These are phyloP conservation scores for Eimeria zaria DNA, from an alignment of 169 alveolate species.

Conservation along the genomic window DNA sequence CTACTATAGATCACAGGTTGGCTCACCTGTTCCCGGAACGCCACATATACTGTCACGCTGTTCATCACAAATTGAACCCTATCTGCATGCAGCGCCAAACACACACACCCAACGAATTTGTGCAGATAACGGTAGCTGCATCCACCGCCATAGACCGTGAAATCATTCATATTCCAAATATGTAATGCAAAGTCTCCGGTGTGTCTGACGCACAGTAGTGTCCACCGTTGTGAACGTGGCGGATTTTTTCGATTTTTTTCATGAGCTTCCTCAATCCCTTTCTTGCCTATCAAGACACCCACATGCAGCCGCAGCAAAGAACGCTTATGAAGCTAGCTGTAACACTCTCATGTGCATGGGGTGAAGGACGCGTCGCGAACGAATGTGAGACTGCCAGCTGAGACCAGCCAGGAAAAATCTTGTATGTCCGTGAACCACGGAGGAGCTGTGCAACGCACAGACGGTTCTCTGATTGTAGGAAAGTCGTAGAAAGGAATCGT, in stretches of 20 bases:
- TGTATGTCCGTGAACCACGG: background rate
- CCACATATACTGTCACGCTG: background rate
- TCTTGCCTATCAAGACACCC: background rate
- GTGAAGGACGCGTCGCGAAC: background rate
- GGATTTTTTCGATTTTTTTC: background rate
- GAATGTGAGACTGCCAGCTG: background rate
- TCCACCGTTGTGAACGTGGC: background rate
- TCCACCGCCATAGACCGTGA: background rate
- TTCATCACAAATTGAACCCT: background rate
- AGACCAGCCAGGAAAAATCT: background rate
- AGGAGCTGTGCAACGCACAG: background rate
- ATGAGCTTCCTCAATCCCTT: background rate
- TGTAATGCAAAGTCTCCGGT: background rate
- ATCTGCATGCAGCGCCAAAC: constrained; percentile 20
- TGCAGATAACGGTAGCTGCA: background rate
- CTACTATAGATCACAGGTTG: background rate
- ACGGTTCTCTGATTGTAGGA: background rate
- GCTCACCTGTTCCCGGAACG: background rate
- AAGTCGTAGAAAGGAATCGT: background rate
- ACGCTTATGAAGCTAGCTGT: background rate
- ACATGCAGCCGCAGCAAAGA: background rate
- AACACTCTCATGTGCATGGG: background rate
- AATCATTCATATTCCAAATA: background rate
- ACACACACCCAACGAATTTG: background rate
- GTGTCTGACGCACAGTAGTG: background rate